Conservation (phyloP, 1,139 yeast genomes). For the Sugiyamaella neomexicana region DNA sequence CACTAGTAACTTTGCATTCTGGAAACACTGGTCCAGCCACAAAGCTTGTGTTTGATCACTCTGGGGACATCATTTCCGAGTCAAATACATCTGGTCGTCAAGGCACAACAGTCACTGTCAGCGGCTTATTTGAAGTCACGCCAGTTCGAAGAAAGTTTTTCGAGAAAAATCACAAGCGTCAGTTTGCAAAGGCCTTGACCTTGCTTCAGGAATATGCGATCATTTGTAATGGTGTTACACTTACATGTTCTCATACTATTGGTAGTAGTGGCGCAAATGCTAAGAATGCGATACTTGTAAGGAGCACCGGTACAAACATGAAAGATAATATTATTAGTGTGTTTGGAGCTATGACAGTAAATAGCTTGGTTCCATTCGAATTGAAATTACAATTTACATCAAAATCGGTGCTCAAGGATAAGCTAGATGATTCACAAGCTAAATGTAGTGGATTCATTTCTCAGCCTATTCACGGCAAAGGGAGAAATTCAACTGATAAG, state of each 20-base stretch:
- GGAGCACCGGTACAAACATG: slow-evolving; percentile 39
- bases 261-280: slow-evolving; percentile 33
- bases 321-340: slow-evolving; percentile 62
- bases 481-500: slow-evolving; percentile 67
- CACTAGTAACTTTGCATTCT: slow-evolving; percentile 57
- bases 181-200: slow-evolving; percentile 63
- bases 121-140: slow-evolving; percentile 53
- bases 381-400: slow-evolving; percentile 19
- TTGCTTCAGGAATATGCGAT: slow-evolving; percentile 70
- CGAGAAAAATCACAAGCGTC: slow-evolving; percentile 64
- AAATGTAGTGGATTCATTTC: slow-evolving; percentile 62
- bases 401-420: slow-evolving; percentile 14
- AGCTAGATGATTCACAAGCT: slow-evolving; percentile 9
- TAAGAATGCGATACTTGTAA: slow-evolving; percentile 52
- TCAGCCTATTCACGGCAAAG: slow-evolving; percentile 73
- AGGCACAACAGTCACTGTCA: slow-evolving; percentile 58
- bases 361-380: slow-evolving; percentile 55
- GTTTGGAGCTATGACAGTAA: slow-evolving; percentile 65
- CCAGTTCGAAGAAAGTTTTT: slow-evolving; percentile 75
- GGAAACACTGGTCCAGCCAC: slow-evolving; percentile 50
- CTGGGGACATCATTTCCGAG: slow-evolving; percentile 51
- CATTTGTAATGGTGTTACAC: slow-evolving; percentile 56
- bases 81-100: slow-evolving; percentile 40
- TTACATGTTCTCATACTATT: slow-evolving; percentile 57
- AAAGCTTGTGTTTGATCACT: slow-evolving; percentile 51